A percentile compares a stretch with the other conserved stretches of the same genome.
These are phyloP conservation scores for Oryza longistaminata DNA, from an alignment of 176 grass and related monocot genomes.

Conservation along the genomic window DNA sequence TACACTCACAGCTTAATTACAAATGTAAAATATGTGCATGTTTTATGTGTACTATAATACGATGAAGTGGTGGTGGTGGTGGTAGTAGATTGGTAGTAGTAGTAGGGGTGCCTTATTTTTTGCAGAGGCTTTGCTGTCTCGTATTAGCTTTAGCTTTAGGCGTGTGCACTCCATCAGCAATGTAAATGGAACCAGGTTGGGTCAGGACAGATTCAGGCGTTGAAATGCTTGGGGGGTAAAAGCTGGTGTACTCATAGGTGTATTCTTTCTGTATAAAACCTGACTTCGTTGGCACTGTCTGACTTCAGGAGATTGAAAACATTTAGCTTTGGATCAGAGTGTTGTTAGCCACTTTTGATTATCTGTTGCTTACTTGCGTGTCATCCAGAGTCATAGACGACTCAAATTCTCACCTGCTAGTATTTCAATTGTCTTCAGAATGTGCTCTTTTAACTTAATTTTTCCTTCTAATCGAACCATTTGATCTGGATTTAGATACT, in stretches of 20 bases:
- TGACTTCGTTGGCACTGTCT: constrained; percentile 14
- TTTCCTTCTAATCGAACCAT: background rate
- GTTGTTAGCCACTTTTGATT: background rate
- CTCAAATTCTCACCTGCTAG: too few relatives aligned
- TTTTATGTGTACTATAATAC: background rate
- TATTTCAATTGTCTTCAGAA: background rate
- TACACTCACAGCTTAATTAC: background rate
- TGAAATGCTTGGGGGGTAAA: background rate
- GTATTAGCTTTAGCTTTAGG: constrained; percentile 21
- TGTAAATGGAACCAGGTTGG: constrained; percentile 19
- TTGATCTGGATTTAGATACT: background rate
- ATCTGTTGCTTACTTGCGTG: background rate
- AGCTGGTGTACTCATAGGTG: background rate
- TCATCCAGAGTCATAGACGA: background rate
- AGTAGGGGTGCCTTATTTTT: background rate
- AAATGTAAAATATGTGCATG: constrained; percentile 31
- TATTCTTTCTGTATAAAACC: constrained; percentile 36
- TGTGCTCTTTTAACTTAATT: background rate
- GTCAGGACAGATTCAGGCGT: background rate
- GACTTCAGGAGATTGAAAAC: background rate
- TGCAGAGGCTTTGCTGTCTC: background rate
- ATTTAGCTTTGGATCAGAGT: background rate
- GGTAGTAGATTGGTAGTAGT: background rate
- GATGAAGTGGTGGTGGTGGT: background rate
- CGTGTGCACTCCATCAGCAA: background rate